phyloP scores from a whole-genome alignment of 495 filamentous ascomycete genomes.

The Margaritispora aquatica region DNA sequence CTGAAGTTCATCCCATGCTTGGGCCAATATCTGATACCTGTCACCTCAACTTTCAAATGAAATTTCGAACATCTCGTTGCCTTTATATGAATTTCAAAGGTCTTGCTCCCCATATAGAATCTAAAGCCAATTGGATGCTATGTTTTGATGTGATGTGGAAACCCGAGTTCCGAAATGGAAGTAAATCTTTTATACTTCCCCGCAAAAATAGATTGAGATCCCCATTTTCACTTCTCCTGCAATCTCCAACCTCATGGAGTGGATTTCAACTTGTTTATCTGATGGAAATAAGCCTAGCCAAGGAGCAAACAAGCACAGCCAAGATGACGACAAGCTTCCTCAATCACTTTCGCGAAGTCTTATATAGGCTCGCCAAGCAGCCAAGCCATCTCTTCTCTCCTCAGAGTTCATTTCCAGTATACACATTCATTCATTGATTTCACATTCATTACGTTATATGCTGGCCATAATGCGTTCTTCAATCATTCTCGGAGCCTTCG shows the following conservation, averaged over 20 bases:
- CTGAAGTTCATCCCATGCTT: background rate
- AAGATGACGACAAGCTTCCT: background rate
- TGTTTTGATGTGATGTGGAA: too few species aligned
- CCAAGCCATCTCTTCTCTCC: background rate
- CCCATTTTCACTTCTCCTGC: background rate
- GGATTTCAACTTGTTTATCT: background rate
- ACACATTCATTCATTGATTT: conserved; percentile 3
- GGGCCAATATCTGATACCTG: background rate
- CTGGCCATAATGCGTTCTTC: conserved; percentile 10
- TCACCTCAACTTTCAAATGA: background rate
- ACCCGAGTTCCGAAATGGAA: background rate
- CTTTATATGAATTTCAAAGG: background rate
- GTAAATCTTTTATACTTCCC: background rate
- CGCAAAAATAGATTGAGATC: background rate
- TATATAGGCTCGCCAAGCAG: background rate
- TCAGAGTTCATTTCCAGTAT: conserved; percentile 1
- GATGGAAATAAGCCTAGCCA: background rate
- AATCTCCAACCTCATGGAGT: background rate
- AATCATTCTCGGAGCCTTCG: background rate
- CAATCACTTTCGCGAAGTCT: background rate
- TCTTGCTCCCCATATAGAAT: too few species aligned
- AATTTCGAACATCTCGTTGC: background rate
- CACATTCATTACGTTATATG: background rate
- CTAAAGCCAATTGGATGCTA: too few species aligned
- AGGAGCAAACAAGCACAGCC: background rate